Evolutionary conservation across 768 basidiomycete species (phyloP).

Genomic region (Mycena rosella): DNA sequence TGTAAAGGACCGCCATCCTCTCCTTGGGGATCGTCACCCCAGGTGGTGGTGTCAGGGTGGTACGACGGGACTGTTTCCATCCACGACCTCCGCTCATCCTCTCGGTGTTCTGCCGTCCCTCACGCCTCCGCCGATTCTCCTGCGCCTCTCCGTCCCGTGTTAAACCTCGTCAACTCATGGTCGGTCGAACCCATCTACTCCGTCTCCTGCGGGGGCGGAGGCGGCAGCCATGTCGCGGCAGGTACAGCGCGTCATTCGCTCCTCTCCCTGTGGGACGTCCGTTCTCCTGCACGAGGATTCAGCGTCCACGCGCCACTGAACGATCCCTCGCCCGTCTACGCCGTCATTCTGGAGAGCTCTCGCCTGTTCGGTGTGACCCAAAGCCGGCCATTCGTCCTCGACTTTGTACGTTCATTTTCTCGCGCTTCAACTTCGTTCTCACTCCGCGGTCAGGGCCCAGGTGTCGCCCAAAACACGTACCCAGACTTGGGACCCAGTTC

Average conservation of each 20-base stretch:
- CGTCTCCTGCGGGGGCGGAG: conserved; percentile 81
- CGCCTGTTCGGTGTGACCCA: conserved; percentile 85
- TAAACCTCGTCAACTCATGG: conserved; percentile 76
- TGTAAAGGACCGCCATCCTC: conserved; percentile 69
- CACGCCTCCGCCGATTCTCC: conserved; percentile 33
- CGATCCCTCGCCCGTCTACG: conserved; percentile 84
- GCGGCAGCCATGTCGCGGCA: conserved; percentile 74
- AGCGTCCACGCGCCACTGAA: conserved; percentile 86
- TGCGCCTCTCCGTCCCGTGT: conserved; percentile 65
- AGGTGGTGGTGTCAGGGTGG: conserved; percentile 85
- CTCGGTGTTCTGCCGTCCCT: conserved; percentile 39
- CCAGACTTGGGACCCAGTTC: conserved; percentile 46
- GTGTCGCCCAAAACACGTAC: conserved; percentile 68
- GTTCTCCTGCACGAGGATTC: conserved; percentile 73
- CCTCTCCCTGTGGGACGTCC: conserved; percentile 87
- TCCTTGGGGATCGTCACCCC: conserved; percentile 77
- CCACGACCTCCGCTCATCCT: conserved; percentile 77
- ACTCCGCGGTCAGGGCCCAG: conserved; percentile 61
- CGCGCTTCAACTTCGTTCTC: conserved; percentile 3
- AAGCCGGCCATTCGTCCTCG: conserved; percentile 81
- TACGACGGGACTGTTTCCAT: conserved; percentile 81
- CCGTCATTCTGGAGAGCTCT: conserved; percentile 79
- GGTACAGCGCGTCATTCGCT: conserved; percentile 84
- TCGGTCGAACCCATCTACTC: conserved; percentile 81
- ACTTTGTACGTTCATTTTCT: conserved; percentile 65